phyloP scores from a whole-genome alignment of 164 flowering plant species.

The Kalanchoe fedtschenkoi region DNA sequence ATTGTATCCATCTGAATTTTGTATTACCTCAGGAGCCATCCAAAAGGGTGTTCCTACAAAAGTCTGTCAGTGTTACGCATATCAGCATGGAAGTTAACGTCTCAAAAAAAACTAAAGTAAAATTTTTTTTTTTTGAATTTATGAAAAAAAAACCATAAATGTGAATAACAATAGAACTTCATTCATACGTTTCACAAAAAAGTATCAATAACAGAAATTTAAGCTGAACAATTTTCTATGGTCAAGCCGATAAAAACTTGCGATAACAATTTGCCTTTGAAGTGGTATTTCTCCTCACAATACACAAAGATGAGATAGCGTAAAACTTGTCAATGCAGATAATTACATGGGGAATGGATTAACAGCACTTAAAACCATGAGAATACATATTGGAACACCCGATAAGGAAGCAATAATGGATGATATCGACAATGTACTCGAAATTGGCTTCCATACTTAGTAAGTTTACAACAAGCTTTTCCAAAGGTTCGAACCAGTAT shows the following conservation, averaged over 20 bases:
- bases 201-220: background rate
- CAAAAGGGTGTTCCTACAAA: constrained; percentile 99
- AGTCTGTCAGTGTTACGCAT: constrained; percentile 47
- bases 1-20: constrained; percentile 92
- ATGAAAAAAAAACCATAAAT: background rate
- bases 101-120: background rate
- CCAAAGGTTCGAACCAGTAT: too few relatives aligned
- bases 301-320: background rate
- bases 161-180: background rate
- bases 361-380: background rate
- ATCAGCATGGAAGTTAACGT: constrained; percentile 15
- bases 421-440: background rate
- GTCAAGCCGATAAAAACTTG: background rate
- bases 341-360: background rate
- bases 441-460: background rate
- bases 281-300: background rate
- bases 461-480: background rate
- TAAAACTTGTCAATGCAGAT: background rate
- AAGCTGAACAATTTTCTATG: background rate
- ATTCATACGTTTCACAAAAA: background rate
- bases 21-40: constrained; percentile 99
- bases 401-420: background rate
- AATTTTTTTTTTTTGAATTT: background rate
- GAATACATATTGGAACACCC: background rate
- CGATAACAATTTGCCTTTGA: background rate